Evolutionary conservation across 106 monocot species (phyloP), one percentile per base, ranked within the genome.

Genomic region (Apostasia shenzhenica): DNA sequence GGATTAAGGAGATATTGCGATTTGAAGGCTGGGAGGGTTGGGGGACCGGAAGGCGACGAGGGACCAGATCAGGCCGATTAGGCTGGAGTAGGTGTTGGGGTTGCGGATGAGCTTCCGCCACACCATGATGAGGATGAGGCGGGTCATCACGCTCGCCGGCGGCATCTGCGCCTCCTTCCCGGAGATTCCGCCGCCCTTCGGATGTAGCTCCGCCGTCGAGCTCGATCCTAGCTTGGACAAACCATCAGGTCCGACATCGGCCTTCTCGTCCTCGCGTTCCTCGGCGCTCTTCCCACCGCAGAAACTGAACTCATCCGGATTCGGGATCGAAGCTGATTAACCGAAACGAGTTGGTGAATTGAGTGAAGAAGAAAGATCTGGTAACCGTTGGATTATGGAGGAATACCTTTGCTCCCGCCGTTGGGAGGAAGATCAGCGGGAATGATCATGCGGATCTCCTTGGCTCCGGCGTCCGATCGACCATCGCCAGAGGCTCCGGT

Each of bases 91-190:
- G n/a, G 94, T 94, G 83, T 94, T 91, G 40, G 94, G 94, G 55
- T 94, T 94, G 59, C 94, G 82, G 62, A 94, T 88, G 46, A 94
- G 88, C 62, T 91, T 91, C 14, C 94, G 75, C 94, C 94, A 91
- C 54, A 94, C 91, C 94, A 94, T 94, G 80, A 94, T 91, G 59
- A 94, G 81, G 68, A 94, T 94, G 13, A 94, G 73, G 2, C 90
- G 65, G 1, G 87, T 94, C 87, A 94, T 82, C 12, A 94, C 94
- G 76, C 87, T 90, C 48, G 94, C 70, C 14, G 90, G 87, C 38
- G 94, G 94, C 90, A 90, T 87, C 79, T 73, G 85, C 44, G 60
- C 38, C 56, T 63, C 54, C 66, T 55, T 66, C 2, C 48, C 51
- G 1, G 63, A 48, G 0, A 55, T 0, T 1, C 48, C 55, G 6